phyloP scores from a whole-genome alignment of 495 filamentous ascomycete genomes.

The Aspergillus coremiiformis region DNA sequence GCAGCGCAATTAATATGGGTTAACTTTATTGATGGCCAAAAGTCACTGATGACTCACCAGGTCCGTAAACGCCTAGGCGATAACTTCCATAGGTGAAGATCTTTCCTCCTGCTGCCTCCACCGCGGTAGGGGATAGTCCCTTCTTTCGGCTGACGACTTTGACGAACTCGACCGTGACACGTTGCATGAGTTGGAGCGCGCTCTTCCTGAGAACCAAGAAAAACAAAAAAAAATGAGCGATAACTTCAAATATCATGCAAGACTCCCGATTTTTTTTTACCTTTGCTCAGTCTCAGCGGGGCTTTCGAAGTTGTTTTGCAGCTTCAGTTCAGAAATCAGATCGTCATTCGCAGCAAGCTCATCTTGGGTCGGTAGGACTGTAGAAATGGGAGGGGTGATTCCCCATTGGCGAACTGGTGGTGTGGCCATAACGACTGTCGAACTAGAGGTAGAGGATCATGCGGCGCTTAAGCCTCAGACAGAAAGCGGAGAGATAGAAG shows the following conservation, averaged over 20 bases:
- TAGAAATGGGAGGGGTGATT: slow-evolving; percentile 78
- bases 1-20: slow-evolving; percentile 9
- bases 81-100: slow-evolving; percentile 95
- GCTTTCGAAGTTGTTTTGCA: slow-evolving; percentile 85
- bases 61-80: slow-evolving; percentile 86
- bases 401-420: slow-evolving; percentile 57
- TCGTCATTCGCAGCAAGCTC: slow-evolving; percentile 70
- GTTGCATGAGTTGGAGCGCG: slow-evolving; percentile 65
- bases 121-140: slow-evolving; percentile 63
- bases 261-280: slow-evolving; percentile 31
- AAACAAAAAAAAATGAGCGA: slow-evolving; percentile 4
- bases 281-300: slow-evolving; percentile 71
- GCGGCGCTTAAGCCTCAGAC: slow-evolving; percentile 12
- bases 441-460: slow-evolving; percentile 5
- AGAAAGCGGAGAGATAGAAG: slow-evolving; percentile 24
- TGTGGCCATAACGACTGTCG: slow-evolving; percentile 44
- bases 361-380: slow-evolving; percentile 59
- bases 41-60: slow-evolving; percentile 41
- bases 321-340: slow-evolving; percentile 69
- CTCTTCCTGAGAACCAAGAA: slow-evolving; percentile 25
- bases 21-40: neutral
- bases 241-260: neutral
- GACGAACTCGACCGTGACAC: slow-evolving; percentile 77
- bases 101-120: slow-evolving; percentile 77
- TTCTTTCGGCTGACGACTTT: slow-evolving; percentile 67